phyloP scores from a whole-genome alignment of 768 basidiomycete species.

The Russula ochroleuca region DNA sequence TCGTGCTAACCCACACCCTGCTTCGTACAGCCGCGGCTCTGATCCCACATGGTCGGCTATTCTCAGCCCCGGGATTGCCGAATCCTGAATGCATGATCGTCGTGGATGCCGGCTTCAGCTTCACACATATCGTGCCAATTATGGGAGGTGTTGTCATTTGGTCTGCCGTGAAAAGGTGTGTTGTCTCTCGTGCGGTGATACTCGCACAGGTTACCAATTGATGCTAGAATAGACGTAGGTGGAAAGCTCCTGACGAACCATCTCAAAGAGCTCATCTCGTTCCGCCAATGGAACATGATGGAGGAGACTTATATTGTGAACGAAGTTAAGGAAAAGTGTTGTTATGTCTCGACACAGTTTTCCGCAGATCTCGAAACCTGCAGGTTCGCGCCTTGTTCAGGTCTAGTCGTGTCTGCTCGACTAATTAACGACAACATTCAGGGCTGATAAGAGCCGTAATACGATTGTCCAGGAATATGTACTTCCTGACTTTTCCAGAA shows the following conservation, averaged over 20 bases:
- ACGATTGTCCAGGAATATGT: conserved; percentile 83
- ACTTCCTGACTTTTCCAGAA: conserved; percentile 78
- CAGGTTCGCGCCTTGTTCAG: conserved; percentile 49
- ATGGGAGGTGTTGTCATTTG: conserved; percentile 70
- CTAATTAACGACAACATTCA: conserved; percentile 31
- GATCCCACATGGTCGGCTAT: conserved; percentile 71
- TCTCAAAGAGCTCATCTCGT: conserved; percentile 88
- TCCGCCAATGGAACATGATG: conserved; percentile 98
- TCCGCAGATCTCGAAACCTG: conserved; percentile 68
- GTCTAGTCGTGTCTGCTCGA: conserved; percentile 10
- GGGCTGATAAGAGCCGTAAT: conserved; percentile 54
- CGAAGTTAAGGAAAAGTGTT: conserved; percentile 85
- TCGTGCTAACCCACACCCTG: conserved; percentile 17
- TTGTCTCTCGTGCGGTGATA: neutral
- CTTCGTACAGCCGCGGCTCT: conserved; percentile 63
- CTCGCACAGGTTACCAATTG: conserved; percentile 4
- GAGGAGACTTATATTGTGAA: conserved; percentile 94
- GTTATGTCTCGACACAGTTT: conserved; percentile 77
- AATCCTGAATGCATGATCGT: conserved; percentile 75
- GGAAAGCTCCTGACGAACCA: conserved; percentile 96
- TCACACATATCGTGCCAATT: conserved; percentile 86
- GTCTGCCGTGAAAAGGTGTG: conserved; percentile 61
- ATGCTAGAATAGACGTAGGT: conserved; percentile 81
- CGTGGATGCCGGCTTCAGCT: conserved; percentile 91
- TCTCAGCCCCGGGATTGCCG: conserved; percentile 45